phyloP scores from a whole-genome alignment of 352 stramenopile species.

The Saprolegnia parasitica region DNA sequence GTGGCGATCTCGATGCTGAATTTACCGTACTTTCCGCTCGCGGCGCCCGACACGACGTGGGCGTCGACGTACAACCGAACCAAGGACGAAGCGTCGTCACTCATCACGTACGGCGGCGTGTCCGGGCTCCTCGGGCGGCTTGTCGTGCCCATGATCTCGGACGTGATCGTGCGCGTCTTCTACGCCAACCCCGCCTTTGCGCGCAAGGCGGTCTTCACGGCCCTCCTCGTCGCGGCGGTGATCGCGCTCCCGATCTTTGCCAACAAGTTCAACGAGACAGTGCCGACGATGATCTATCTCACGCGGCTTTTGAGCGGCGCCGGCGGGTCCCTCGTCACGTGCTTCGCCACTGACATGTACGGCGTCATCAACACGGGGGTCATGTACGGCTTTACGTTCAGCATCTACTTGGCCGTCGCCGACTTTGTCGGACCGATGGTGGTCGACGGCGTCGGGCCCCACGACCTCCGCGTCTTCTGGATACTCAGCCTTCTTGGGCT shows the following conservation, averaged over 20 bases:
- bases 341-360: constrained; percentile 26
- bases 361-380: constrained; percentile 20
- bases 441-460: too few species aligned
- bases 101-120: background rate
- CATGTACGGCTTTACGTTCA: constrained; percentile 21
- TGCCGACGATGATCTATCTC: background rate
- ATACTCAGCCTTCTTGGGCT: background rate
- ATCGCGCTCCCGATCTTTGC: background rate
- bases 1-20: background rate
- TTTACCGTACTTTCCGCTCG: constrained; percentile 5
- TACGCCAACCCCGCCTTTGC: constrained; percentile 28
- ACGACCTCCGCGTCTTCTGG: background rate
- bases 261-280: background rate
- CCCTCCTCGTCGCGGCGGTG: background rate
- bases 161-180: constrained; percentile 23
- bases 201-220: constrained; percentile 17
- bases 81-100: too few species aligned
- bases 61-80: background rate
- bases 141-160: constrained; percentile 14
- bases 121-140: background rate
- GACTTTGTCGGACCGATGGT: too few species aligned
- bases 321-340: background rate
- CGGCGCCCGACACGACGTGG: background rate
- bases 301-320: background rate
- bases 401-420: too few species aligned